A percentile compares a stretch with the other conserved stretches of the same genome.
These are phyloP conservation scores for Petasospora fabianii DNA, from an alignment of 1,139 yeast genomes.

Conservation along the genomic window DNA sequence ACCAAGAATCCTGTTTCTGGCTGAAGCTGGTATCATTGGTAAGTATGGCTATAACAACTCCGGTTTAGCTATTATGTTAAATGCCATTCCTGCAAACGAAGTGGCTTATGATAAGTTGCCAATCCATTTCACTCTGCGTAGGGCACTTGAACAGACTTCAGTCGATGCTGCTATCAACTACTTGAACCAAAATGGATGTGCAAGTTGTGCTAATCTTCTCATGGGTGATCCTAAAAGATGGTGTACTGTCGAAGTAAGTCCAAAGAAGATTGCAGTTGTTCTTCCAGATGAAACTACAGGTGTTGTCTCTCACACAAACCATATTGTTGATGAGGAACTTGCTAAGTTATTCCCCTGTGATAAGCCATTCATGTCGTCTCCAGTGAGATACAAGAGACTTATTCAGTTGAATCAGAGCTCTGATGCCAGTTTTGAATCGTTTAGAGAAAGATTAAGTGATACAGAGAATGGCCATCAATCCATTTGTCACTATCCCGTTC, in stretches of 20 bases:
- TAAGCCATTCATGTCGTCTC: slow-evolving; percentile 16
- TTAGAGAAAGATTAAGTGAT: slow-evolving; percentile 17
- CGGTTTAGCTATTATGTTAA: slow-evolving; percentile 22
- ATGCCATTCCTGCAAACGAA: slow-evolving; percentile 23
- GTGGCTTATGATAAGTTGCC: slow-evolving; percentile 30
- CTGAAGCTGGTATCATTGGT: slow-evolving; percentile 27
- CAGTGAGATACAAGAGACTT: slow-evolving; percentile 17
- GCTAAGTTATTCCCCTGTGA: slow-evolving; percentile 7
- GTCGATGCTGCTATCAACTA: slow-evolving; percentile 27
- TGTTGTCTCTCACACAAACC: slow-evolving; percentile 23
- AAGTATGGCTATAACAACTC: slow-evolving; percentile 23
- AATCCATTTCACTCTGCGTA: slow-evolving; percentile 32
- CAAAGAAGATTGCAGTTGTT: slow-evolving; percentile 14
- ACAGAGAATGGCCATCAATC: slow-evolving; percentile 11
- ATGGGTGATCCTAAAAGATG: slow-evolving; percentile 25
- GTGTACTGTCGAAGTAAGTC: slow-evolving; percentile 21
- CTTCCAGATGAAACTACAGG: slow-evolving; percentile 13
- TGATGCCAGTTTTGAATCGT: slow-evolving; percentile 13
- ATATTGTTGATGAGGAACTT: slow-evolving; percentile 13
- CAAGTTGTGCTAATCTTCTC: slow-evolving; percentile 28
- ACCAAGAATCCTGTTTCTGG: slow-evolving; percentile 19
- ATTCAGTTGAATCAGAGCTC: slow-evolving; percentile 9
- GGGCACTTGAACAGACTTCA: slow-evolving; percentile 27
- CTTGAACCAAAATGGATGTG: slow-evolving; percentile 25
- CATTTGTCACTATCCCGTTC: slow-evolving; percentile 14